phyloP scores from a whole-genome alignment of 768 basidiomycete species.

The Exidia glandulosa region DNA sequence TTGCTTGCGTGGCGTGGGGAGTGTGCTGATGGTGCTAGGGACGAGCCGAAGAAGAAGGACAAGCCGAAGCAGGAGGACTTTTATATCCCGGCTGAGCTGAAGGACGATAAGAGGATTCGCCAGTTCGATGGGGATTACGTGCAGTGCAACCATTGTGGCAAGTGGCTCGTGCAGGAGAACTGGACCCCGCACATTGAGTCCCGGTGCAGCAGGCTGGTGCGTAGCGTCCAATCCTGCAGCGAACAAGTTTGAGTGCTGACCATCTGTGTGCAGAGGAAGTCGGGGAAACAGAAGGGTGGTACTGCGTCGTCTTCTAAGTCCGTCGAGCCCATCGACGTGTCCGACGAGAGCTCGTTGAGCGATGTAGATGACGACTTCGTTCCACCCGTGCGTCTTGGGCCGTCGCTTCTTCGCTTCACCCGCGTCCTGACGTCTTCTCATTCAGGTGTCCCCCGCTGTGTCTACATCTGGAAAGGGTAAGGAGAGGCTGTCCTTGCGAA shows the following conservation, averaged over 20 bases:
- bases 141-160: not conserved
- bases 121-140: not conserved
- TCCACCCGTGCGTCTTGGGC: not conserved
- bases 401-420: not conserved
- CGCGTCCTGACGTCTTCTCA: too few relatives aligned
- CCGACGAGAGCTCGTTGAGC: not conserved
- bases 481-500: too few relatives aligned
- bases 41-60: not conserved
- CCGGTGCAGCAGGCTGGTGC: not conserved
- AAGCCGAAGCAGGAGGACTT: not conserved
- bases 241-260: not conserved
- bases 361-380: not conserved
- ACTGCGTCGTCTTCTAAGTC: not conserved
- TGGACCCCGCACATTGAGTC: not conserved
- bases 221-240: not conserved
- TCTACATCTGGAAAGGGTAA: too few relatives aligned
- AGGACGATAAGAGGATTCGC: not conserved
- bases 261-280: not conserved
- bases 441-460: too few relatives aligned
- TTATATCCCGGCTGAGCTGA: not conserved
- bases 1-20: not conserved
- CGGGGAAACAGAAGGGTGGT: not conserved
- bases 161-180: not conserved
- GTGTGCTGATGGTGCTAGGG: not conserved
- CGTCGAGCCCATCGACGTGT: not conserved